phyloP scores from a whole-genome alignment of 768 basidiomycete genomes.

The Collybia sordida region DNA sequence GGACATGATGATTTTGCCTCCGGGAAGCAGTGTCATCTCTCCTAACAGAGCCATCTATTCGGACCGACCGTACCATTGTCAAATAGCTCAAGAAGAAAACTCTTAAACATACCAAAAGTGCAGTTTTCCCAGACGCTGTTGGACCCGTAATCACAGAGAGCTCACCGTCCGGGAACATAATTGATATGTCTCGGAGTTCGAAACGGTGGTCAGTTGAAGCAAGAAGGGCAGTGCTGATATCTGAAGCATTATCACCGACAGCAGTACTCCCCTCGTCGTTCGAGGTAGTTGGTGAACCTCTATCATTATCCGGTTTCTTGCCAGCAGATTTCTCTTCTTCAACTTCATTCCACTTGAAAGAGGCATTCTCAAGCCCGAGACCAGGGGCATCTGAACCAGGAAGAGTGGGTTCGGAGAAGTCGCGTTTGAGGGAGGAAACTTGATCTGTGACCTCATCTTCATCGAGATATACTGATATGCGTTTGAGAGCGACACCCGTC shows the following conservation, averaged over 20 bases:
- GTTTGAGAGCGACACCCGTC: constrained; percentile 63
- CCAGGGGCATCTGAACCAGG: constrained; percentile 32
- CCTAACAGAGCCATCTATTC: constrained; percentile 67
- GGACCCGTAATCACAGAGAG: constrained; percentile 76
- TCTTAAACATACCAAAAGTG: constrained; percentile 53
- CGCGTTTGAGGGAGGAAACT: constrained; percentile 63
- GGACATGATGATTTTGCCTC: constrained; percentile 59
- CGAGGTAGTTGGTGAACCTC: not conserved
- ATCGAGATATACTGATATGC: constrained; percentile 64
- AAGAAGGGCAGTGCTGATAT: constrained; percentile 15
- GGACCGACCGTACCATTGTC: not conserved
- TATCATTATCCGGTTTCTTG: constrained; percentile 1
- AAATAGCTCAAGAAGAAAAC: not conserved
- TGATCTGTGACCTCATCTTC: constrained; percentile 71
- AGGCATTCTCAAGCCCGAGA: constrained; percentile 58
- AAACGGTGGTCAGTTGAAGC: constrained; percentile 52
- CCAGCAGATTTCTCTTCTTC: constrained; percentile 19
- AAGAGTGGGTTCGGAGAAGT: constrained; percentile 24
- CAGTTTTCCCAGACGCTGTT: constrained; percentile 83
- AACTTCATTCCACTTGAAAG: constrained; percentile 64
- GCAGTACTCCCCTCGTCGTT: constrained; percentile 16
- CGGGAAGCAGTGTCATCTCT: constrained; percentile 58
- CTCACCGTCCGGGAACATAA: constrained; percentile 71
- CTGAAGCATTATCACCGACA: constrained; percentile 20
- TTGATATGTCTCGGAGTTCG: constrained; percentile 62